These are phyloP conservation scores for Ceratopteris richardii DNA, from an alignment of 75 land plant species.

Conservation along the genomic window DNA sequence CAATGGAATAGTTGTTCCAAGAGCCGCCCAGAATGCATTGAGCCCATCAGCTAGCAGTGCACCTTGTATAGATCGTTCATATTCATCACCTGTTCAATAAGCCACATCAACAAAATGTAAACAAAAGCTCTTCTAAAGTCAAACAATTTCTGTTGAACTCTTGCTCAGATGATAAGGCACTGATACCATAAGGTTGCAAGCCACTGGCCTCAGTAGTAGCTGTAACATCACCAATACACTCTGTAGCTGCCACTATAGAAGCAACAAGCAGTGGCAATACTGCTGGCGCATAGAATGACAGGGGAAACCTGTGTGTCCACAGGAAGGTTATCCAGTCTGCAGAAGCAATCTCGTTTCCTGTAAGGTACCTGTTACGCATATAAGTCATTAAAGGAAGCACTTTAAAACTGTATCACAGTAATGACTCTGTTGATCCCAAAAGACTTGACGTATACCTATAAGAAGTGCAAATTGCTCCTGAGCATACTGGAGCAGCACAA, in stretches of 20 bases:
- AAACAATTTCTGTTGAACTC: not conserved
- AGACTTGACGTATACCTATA: too few relatives aligned
- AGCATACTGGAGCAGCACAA: conserved; percentile 1
- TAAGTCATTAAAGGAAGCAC: not conserved
- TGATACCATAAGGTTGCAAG: conserved; percentile 28
- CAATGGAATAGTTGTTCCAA: conserved; percentile 26
- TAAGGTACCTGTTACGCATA: conserved; percentile 21
- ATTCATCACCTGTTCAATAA: conserved; percentile 14
- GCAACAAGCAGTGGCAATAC: conserved; percentile 32
- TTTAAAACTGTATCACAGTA: not conserved
- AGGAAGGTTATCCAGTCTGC: conserved; percentile 32
- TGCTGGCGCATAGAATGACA: conserved; percentile 33
- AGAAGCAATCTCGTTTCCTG: conserved; percentile 15
- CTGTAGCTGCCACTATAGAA: conserved; percentile 29
- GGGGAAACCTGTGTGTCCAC: conserved; percentile 22
- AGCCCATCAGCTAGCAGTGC: conserved; percentile 33
- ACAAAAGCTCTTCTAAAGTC: not conserved
- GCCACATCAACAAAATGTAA: not conserved
- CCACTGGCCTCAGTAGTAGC: conserved; percentile 31
- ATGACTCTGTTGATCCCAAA: not conserved
- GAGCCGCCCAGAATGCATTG: conserved; percentile 33
- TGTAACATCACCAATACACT: conserved; percentile 39
- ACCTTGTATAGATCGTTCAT: conserved; percentile 30
- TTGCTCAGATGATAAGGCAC: too few relatives aligned
- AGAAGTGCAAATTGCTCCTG: not conserved